Conservation (phyloP, 306 rosid genomes). For the Dicorynia guianensis region DNA sequence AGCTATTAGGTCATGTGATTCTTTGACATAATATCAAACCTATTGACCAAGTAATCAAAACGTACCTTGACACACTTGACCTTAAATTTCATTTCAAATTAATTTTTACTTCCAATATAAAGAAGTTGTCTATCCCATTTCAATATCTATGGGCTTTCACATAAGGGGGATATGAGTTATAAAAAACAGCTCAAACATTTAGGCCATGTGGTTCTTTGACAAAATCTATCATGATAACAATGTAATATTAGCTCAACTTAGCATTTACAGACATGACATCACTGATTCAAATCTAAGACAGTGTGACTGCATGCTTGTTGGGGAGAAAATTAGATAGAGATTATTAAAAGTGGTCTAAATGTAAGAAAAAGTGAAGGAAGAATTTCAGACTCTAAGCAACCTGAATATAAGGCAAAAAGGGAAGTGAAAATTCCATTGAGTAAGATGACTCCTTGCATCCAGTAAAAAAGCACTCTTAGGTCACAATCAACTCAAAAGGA, state of each 20-base stretch:
- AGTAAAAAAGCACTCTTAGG: conserved; percentile 14
- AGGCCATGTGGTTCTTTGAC: neutral
- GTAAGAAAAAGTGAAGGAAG: neutral
- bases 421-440: neutral
- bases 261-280: neutral
- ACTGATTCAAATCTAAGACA: neutral
- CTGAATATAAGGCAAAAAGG: neutral
- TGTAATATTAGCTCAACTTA: too few species aligned
- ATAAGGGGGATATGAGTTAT: neutral
- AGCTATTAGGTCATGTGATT: neutral
- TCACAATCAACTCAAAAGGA: neutral
- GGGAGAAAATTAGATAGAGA: neutral
- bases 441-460: neutral
- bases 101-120: neutral
- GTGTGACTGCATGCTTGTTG: neutral
- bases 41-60: neutral
- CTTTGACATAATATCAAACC: neutral
- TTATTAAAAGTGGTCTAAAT: neutral
- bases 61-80: too few species aligned
- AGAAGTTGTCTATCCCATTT: neutral
- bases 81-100: too few species aligned
- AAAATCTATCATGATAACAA: neutral
- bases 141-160: neutral
- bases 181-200: neutral
- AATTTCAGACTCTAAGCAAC: neutral